Percentiles rank a stretch among this genome's conserved stretches.
phyloP scores from a whole-genome alignment of 495 filamentous ascomycete species.

The Elasticomyces elasticus region DNA sequence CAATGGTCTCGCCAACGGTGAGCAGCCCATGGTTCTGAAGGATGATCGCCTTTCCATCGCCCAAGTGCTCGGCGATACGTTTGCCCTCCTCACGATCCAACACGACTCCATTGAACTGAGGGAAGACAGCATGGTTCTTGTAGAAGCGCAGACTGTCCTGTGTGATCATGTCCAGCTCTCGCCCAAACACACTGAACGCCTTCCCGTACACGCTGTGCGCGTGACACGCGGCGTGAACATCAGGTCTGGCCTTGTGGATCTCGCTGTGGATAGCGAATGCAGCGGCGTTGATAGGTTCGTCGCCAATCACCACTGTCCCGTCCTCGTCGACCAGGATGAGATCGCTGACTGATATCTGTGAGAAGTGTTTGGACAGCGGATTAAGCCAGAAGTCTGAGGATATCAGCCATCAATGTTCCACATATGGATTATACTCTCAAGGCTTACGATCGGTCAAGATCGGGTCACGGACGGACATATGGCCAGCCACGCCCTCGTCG shows the following conservation, averaged over 20 bases:
- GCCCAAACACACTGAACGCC: constrained; percentile 44
- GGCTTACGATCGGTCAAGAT: constrained; percentile 41
- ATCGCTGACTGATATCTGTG: constrained; percentile 42
- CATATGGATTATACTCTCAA: too few species aligned
- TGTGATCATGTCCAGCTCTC: constrained; percentile 51
- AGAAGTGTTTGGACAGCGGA: constrained; percentile 49
- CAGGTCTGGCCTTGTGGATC: constrained; percentile 45
- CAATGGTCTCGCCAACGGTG: constrained; percentile 52
- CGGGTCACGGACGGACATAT: constrained; percentile 46
- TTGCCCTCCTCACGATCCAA: constrained; percentile 52
- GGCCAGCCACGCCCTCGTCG: constrained; percentile 59
- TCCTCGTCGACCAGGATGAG: constrained; percentile 46
- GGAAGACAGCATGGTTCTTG: constrained; percentile 40
- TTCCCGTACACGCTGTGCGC: constrained; percentile 45
- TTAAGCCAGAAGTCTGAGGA: constrained; percentile 49
- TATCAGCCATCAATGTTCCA: too few species aligned
- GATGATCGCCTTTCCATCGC: constrained; percentile 53
- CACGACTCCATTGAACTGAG: constrained; percentile 47
- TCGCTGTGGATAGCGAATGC: constrained; percentile 59
- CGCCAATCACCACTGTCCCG: constrained; percentile 40
- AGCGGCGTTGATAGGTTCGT: constrained; percentile 52
- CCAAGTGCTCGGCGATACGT: constrained; percentile 49
- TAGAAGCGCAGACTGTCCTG: constrained; percentile 65
- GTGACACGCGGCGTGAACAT: constrained; percentile 46
- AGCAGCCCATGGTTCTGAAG: constrained; percentile 60